Percentiles rank a stretch among this genome's conserved stretches.
Conservation (phyloP, 1,284 basidiomycete species). For the Ganoderma boninense region DNA sequence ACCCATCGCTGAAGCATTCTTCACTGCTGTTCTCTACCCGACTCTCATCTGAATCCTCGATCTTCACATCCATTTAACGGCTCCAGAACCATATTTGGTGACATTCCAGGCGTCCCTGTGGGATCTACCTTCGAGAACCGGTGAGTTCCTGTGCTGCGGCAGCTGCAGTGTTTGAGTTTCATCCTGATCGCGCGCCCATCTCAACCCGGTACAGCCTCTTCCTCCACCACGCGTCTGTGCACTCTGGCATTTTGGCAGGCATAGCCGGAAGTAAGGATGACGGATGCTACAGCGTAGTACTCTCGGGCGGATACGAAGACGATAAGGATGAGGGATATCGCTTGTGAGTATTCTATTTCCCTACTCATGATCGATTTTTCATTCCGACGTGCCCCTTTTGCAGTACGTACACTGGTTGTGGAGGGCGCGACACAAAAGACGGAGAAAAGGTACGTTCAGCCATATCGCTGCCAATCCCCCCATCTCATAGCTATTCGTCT, state of each 20-base stretch:
- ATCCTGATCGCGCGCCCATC: background rate
- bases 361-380: background rate
- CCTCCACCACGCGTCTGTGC: conserved; percentile 31
- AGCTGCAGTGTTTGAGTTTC: background rate
- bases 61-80: background rate
- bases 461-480: background rate
- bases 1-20: background rate
- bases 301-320: conserved; percentile 53
- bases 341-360: conserved; percentile 42
- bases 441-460: conserved; percentile 28
- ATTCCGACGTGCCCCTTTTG: background rate
- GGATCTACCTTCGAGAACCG: conserved; percentile 34
- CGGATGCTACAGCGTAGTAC: conserved; percentile 51
- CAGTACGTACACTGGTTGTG: conserved; percentile 51
- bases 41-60: conserved; percentile 4
- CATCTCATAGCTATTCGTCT: background rate
- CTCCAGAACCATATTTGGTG: conserved; percentile 32
- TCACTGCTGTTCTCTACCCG: background rate
- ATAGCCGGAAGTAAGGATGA: conserved; percentile 34
- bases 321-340: conserved; percentile 48
- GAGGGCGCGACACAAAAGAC: conserved; percentile 32
- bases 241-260: conserved; percentile 32
- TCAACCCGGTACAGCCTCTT: conserved; percentile 15
- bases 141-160: conserved; percentile 19
- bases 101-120: conserved; percentile 35